A percentile compares a stretch with the other conserved stretches of the same genome.
Evolutionary conservation across 2,329 filamentous ascomycete species (phyloP).

Genomic region (Fusarium sarcochroum): DNA sequence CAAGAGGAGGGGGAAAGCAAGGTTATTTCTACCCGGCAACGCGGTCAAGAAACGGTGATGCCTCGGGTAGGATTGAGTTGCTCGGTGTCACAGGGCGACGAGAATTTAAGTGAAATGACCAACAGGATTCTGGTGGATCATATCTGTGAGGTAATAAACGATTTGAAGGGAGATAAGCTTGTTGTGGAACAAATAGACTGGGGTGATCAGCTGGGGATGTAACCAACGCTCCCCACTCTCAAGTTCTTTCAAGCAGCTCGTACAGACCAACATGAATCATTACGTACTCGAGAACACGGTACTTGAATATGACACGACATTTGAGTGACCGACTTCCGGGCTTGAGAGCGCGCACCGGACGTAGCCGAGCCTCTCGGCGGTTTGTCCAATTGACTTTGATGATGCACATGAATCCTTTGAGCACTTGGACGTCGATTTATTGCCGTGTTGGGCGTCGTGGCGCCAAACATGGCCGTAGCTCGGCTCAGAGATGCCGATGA

Average conservation of each 20-base stretch:
- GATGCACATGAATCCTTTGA: conserved; percentile 25
- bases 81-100: conserved; percentile 27
- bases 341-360: neutral
- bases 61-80: conserved; percentile 9
- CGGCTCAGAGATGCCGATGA: conserved; percentile 41
- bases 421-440: conserved; percentile 30
- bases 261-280: conserved; percentile 13
- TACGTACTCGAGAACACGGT: conserved; percentile 19
- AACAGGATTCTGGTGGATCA: neutral
- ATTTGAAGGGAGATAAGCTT: conserved; percentile 15
- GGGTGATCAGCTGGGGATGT: neutral
- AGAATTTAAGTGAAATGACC: conserved; percentile 8
- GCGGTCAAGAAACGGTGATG: conserved; percentile 5
- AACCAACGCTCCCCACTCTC: conserved; percentile 2
- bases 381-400: conserved; percentile 12
- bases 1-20: neutral
- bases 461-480: conserved; percentile 15
- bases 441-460: conserved; percentile 35
- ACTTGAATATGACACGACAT: neutral
- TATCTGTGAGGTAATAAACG: conserved; percentile 1
- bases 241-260: conserved; percentile 24
- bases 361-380: conserved; percentile 27
- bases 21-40: conserved; percentile 1
- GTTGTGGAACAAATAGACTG: conserved; percentile 5
- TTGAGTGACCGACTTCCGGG: neutral